A percentile compares a stretch with the other conserved stretches of the same genome.
phyloP scores from a whole-genome alignment of 2,329 filamentous ascomycete genomes.

The Coniella lustricola region DNA sequence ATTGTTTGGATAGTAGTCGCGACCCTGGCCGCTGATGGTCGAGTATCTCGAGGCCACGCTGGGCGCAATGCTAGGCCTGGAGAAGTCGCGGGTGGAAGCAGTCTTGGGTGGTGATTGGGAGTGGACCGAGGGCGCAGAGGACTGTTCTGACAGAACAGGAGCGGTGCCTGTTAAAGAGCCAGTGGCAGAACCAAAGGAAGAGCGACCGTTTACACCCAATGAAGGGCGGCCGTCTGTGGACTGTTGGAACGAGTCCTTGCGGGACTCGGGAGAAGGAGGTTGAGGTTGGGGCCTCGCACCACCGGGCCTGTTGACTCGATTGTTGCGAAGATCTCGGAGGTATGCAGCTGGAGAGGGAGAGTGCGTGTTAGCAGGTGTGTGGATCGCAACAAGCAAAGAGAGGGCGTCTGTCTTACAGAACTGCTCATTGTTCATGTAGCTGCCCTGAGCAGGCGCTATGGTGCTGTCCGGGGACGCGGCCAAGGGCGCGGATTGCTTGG shows the following conservation, averaged over 20 bases:
- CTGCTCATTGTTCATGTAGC: slow-evolving; percentile 61
- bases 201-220: slow-evolving; percentile 23
- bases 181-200: slow-evolving; percentile 27
- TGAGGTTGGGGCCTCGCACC: slow-evolving; percentile 60
- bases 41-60: slow-evolving; percentile 48
- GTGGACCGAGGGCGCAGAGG: slow-evolving; percentile 16
- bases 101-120: slow-evolving; percentile 16
- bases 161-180: slow-evolving; percentile 22
- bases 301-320: slow-evolving; percentile 59
- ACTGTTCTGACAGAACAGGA: slow-evolving; percentile 20
- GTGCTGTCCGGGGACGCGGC: slow-evolving; percentile 35
- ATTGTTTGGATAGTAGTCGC: slow-evolving; percentile 45
- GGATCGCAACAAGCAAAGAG: no score
- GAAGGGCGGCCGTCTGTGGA: slow-evolving; percentile 25
- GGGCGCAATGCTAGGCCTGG: slow-evolving; percentile 35
- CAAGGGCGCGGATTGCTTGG: slow-evolving; percentile 25
- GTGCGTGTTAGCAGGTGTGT: slow-evolving; percentile 17
- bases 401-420: slow-evolving; percentile 42
- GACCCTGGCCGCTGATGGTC: slow-evolving; percentile 34
- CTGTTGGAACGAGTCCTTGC: slow-evolving; percentile 27
- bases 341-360: slow-evolving; percentile 51
- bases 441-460: slow-evolving; percentile 53
- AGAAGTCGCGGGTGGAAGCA: slow-evolving; percentile 17
- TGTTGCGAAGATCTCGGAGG: slow-evolving; percentile 63
- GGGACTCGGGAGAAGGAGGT: slow-evolving; percentile 17